Conservation (phyloP, 1,139 yeast genomes). For the Diutina mesorugosa region DNA sequence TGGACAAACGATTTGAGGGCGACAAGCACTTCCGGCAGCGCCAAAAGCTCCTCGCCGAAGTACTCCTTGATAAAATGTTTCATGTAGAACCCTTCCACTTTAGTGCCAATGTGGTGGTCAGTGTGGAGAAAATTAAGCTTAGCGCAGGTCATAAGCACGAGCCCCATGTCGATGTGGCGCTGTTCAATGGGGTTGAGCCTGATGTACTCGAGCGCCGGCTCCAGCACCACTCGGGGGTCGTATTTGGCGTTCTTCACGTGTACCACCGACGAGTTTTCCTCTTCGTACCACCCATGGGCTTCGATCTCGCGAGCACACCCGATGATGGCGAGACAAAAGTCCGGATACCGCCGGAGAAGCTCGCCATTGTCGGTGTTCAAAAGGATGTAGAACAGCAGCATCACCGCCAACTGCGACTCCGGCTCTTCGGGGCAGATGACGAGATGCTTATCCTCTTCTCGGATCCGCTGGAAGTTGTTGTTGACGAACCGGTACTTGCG, state of each 20-base stretch:
- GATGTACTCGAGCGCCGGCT: slow-evolving; percentile 11
- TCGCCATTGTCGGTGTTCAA: slow-evolving; percentile 21
- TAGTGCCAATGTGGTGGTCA: slow-evolving; percentile 42
- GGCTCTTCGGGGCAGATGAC: slow-evolving; percentile 26
- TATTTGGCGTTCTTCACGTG: slow-evolving; percentile 22
- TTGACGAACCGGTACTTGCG: slow-evolving; percentile 38
- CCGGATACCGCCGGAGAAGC: slow-evolving; percentile 21
- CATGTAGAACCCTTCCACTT: slow-evolving; percentile 34
- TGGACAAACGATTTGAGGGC: slow-evolving; percentile 43
- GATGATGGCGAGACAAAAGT: slow-evolving; percentile 35
- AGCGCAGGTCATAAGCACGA: slow-evolving; percentile 30
- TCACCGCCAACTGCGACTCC: slow-evolving; percentile 21
- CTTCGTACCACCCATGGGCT: slow-evolving; percentile 36
- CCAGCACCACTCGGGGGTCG: slow-evolving; percentile 9
- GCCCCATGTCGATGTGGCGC: slow-evolving; percentile 28
- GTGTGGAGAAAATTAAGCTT: slow-evolving; percentile 44
- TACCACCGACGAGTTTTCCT: slow-evolving; percentile 31
- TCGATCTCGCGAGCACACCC: slow-evolving; percentile 41
- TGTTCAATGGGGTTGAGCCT: slow-evolving; percentile 7
- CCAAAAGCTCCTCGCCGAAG: slow-evolving; percentile 29
- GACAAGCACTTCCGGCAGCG: slow-evolving; percentile 28
- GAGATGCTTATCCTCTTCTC: slow-evolving; percentile 39
- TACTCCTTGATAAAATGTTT: slow-evolving; percentile 24
- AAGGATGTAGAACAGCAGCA: slow-evolving; percentile 33
- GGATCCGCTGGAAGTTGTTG: slow-evolving; percentile 35